These are phyloP conservation scores for Aureobasidium sp. DNA, from an alignment of 2,329 filamentous ascomycete genomes.

Conservation along the genomic window DNA sequence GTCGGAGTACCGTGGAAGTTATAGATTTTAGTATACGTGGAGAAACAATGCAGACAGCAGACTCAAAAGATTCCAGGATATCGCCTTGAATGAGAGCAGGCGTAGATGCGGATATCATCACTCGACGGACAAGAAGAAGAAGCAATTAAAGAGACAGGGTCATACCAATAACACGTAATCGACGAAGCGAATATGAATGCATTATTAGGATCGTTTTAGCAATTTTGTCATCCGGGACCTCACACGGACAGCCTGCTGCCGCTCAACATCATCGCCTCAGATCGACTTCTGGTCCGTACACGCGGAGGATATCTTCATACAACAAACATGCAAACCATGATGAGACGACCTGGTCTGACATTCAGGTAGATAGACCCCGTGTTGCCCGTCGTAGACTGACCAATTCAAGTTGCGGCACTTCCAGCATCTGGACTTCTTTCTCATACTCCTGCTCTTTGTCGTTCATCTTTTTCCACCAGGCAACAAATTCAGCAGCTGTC, in stretches of 20 bases:
- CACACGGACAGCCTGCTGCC: background rate
- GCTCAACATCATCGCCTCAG: background rate
- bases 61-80: background rate
- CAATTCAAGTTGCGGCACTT: conserved; percentile 12
- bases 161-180: background rate
- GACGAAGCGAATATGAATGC: background rate
- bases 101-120: background rate
- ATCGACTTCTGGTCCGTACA: background rate
- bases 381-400: conserved; percentile 13
- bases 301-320: background rate
- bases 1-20: too few relatives aligned
- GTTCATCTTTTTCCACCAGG: conserved; percentile 32
- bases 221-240: background rate
- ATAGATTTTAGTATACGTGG: background rate
- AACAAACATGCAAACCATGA: background rate
- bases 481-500: conserved; percentile 27
- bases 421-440: conserved; percentile 14
- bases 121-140: background rate
- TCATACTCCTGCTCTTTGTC: conserved; percentile 25
- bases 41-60: background rate
- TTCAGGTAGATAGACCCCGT: conserved; percentile 13
- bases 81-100: background rate
- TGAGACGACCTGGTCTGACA: background rate
- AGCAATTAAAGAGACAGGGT: background rate
- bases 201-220: background rate